Evolutionary conservation across 2,329 filamentous ascomycete species (phyloP).

Genomic region (Penicillium glabrum): DNA sequence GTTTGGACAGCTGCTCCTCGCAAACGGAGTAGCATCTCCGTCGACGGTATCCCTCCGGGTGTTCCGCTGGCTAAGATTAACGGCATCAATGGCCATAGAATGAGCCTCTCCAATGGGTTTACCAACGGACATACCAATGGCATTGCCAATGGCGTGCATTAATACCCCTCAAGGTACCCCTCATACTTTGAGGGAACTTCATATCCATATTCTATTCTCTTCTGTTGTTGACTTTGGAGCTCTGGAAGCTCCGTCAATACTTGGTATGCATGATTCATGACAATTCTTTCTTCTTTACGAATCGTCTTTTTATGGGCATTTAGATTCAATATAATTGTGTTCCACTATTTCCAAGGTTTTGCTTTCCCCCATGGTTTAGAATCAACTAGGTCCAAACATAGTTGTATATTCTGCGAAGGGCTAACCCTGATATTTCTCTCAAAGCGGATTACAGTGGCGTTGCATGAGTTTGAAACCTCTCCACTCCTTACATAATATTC

Average conservation of each 20-base stretch:
- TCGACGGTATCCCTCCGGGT: constrained; percentile 17
- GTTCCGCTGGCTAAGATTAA: constrained; percentile 17
- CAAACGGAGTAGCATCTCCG: constrained; percentile 20
- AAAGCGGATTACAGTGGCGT: too few species aligned
- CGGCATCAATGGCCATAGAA: constrained; percentile 8
- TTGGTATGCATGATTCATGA: neutral
- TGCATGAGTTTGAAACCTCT: too few species aligned
- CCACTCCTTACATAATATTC: too few species aligned
- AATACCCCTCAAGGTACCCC: neutral
- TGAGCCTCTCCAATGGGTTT: constrained; percentile 2
- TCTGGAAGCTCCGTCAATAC: neutral
- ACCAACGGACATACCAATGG: constrained; percentile 6
- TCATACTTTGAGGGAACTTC: neutral
- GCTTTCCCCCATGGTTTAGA: neutral
- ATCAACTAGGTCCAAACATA: neutral
- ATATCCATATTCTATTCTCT: constrained; percentile 4
- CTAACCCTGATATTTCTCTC: too few species aligned
- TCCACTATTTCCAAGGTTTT: neutral
- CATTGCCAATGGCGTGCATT: constrained; percentile 15
- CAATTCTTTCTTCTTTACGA: too few species aligned
- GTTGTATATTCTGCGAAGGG: too few species aligned
- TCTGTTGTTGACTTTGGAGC: neutral
- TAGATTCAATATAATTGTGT: neutral
- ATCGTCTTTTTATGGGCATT: too few species aligned
- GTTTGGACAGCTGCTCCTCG: constrained; percentile 21